Percentiles rank a stretch among this genome's conserved stretches.
These are phyloP conservation scores for Acer negundo DNA, from an alignment of 345 rosid species.

Conservation along the genomic window DNA sequence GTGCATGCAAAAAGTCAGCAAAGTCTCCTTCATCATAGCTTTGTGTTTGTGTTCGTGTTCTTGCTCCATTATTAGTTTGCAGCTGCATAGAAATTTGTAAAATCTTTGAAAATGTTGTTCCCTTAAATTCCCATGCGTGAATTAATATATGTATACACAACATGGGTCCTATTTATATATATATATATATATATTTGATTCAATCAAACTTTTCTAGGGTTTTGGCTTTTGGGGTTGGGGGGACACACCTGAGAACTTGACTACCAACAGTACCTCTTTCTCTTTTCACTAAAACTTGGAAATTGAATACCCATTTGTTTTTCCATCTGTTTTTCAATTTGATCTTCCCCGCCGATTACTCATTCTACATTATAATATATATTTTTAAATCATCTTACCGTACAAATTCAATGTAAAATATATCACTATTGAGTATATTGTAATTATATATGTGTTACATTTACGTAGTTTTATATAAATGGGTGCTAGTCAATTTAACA, in stretches of 20 bases:
- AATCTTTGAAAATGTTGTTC: slow-evolving; percentile 13
- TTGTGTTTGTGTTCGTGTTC: too few relatives aligned
- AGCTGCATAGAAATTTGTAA: slow-evolving; percentile 18
- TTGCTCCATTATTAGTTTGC: slow-evolving; percentile 1
- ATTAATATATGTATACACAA: neutral
- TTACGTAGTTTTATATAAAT: too few relatives aligned
- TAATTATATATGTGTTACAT: too few relatives aligned
- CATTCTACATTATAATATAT: too few relatives aligned
- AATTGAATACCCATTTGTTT: neutral
- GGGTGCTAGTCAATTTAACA: too few relatives aligned
- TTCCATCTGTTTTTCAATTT: too few relatives aligned
- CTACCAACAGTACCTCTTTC: neutral
- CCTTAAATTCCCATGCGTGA: slow-evolving; percentile 22
- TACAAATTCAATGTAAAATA: too few relatives aligned
- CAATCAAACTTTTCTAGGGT: neutral
- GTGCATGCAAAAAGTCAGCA: slow-evolving; percentile 24
- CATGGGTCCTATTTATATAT: too few relatives aligned
- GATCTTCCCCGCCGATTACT: too few relatives aligned
- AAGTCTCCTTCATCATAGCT: slow-evolving; percentile 8
- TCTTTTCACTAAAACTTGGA: neutral
- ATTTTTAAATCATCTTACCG: too few relatives aligned
- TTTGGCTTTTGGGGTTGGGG: neutral
- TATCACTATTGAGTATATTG: too few relatives aligned
- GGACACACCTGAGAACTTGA: slow-evolving; percentile 8
- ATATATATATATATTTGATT: too few relatives aligned